Evolutionary conservation across 2,329 filamentous ascomycete genomes (phyloP).

Genomic region (Shiraia sp.): DNA sequence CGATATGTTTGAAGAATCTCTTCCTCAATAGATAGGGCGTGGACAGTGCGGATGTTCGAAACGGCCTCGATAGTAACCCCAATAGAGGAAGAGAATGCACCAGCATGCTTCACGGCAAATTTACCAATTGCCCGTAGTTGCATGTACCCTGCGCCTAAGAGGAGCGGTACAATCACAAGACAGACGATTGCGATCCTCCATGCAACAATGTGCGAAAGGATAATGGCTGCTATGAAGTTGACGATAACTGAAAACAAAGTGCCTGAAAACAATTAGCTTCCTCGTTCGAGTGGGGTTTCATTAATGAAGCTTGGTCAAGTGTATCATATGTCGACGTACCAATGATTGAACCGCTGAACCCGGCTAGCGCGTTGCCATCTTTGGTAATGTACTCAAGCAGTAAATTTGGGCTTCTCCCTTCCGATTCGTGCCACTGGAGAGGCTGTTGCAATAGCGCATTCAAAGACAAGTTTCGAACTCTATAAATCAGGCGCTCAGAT

Average conservation of each 20-base stretch:
- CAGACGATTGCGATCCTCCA: constrained; percentile 79
- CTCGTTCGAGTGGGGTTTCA: no score
- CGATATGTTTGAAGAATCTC: constrained; percentile 53
- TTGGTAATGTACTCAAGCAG: constrained; percentile 71
- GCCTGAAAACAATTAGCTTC: constrained; percentile 30
- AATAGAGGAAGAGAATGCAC: constrained; percentile 56
- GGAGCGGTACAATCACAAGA: constrained; percentile 68
- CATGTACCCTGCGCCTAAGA: constrained; percentile 71
- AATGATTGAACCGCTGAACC: constrained; percentile 71
- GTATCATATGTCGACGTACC: constrained; percentile 28
- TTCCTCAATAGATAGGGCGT: constrained; percentile 56
- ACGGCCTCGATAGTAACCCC: constrained; percentile 58
- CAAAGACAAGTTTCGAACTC: constrained; percentile 66
- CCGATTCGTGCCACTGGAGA: constrained; percentile 71
- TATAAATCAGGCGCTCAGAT: constrained; percentile 68
- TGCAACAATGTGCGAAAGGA: constrained; percentile 70
- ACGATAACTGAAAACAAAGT: constrained; percentile 69
- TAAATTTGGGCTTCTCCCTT: constrained; percentile 62
- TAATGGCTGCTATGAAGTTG: constrained; percentile 69
- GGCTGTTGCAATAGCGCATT: constrained; percentile 68
- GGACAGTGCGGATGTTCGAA: constrained; percentile 57
- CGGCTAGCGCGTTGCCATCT: constrained; percentile 68
- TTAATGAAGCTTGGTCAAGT: no score
- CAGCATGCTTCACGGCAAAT: constrained; percentile 60
- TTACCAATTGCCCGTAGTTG: constrained; percentile 64